Percentiles rank a stretch among this genome's conserved stretches.
Conservation (phyloP, 2,329 filamentous ascomycete genomes). For the Penicillium sp. region DNA sequence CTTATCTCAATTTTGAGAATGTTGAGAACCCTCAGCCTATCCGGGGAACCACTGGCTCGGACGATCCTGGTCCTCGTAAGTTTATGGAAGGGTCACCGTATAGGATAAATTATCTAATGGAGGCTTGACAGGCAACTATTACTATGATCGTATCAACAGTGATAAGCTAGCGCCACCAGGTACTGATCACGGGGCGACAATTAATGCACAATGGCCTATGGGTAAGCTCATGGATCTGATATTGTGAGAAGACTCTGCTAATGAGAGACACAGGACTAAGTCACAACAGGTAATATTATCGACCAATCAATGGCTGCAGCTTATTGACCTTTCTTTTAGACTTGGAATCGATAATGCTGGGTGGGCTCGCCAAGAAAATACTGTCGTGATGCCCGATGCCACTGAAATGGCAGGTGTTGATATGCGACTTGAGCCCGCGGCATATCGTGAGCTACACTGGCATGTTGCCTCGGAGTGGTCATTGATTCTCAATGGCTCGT, state of each 20-base stretch:
- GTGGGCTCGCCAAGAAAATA: constrained; percentile 61
- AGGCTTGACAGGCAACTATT: constrained; percentile 43
- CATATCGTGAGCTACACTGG: constrained; percentile 66
- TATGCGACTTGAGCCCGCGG: constrained; percentile 61
- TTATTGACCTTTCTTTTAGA: constrained; percentile 19
- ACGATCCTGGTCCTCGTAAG: constrained; percentile 57
- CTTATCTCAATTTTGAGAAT: constrained; percentile 59
- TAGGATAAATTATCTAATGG: neutral
- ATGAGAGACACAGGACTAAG: constrained; percentile 40
- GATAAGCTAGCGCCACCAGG: constrained; percentile 59
- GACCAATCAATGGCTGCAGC: neutral
- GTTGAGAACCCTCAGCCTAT: constrained; percentile 60
- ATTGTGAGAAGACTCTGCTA: constrained; percentile 3
- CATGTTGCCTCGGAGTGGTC: constrained; percentile 47
- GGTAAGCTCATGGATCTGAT: constrained; percentile 33
- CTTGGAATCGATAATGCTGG: constrained; percentile 53
- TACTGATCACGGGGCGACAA: constrained; percentile 51
- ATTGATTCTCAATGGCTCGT: constrained; percentile 45
- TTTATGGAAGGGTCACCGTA: neutral
- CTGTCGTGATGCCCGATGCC: constrained; percentile 53
- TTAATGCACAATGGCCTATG: constrained; percentile 58
- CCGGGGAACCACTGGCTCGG: constrained; percentile 54
- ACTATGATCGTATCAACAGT: constrained; percentile 59
- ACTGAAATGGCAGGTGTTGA: constrained; percentile 62
- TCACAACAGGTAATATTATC: constrained; percentile 47